Evolutionary conservation across 441 rosid genomes (phyloP).

Genomic region (Gossypium lobatum): DNA sequence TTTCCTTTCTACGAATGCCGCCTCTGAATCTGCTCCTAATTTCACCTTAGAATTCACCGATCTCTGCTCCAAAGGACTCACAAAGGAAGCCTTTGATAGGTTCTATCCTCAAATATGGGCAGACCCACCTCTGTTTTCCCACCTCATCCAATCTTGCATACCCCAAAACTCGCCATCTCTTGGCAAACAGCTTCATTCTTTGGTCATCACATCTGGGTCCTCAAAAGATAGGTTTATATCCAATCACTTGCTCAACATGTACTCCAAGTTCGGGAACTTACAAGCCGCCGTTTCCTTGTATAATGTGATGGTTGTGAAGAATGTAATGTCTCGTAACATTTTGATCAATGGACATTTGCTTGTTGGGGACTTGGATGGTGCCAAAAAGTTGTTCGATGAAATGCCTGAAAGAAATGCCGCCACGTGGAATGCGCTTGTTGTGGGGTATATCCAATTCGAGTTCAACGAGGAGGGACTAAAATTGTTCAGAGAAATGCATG

Average conservation of each 20-base stretch:
- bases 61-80: conserved; percentile 47
- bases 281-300: conserved; percentile 40
- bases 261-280: conserved; percentile 53
- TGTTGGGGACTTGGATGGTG: conserved; percentile 49
- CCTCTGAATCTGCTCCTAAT: conserved; percentile 7
- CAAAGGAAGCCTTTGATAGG: conserved; percentile 47
- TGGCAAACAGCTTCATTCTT: conserved; percentile 62
- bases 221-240: conserved; percentile 52
- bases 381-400: conserved; percentile 62
- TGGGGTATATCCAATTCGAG: conserved; percentile 56
- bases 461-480: conserved; percentile 54
- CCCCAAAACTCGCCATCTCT: conserved; percentile 29
- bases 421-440: conserved; percentile 76
- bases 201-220: conserved; percentile 60
- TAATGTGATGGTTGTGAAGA: conserved; percentile 38
- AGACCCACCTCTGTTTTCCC: conserved; percentile 54
- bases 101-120: conserved; percentile 48
- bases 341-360: conserved; percentile 49
- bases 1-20: conserved; percentile 19
- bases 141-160: conserved; percentile 52
- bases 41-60: conserved; percentile 25
- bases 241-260: conserved; percentile 70
- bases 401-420: conserved; percentile 65
- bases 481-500: conserved; percentile 54
- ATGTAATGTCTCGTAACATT: conserved; percentile 72